These are phyloP conservation scores for Trichomonas tenax DNA, from an alignment of 208 protist species.

Conservation along the genomic window DNA sequence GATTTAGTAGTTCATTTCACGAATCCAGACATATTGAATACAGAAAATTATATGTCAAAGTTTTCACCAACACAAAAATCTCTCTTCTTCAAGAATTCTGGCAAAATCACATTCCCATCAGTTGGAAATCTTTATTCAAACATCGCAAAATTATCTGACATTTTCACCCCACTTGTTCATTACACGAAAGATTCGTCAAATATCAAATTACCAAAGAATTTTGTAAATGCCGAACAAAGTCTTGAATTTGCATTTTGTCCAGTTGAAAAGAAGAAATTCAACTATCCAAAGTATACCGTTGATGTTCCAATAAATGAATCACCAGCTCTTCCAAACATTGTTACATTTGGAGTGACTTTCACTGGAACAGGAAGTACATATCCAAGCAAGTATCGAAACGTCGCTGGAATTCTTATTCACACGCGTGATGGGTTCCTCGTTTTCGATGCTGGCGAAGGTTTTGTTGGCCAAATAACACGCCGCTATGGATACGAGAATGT, in stretches of 20 bases:
- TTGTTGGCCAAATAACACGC: background rate
- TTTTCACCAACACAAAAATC: background rate
- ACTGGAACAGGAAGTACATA: background rate
- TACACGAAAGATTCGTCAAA: background rate
- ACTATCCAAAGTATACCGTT: background rate
- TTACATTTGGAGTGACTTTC: background rate
- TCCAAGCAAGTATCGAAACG: background rate
- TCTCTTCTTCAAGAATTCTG: background rate
- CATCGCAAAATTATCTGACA: background rate
- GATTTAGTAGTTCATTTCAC: conserved; percentile 2
- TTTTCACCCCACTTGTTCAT: background rate
- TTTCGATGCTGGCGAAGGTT: background rate
- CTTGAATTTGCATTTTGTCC: background rate
- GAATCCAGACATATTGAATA: background rate
- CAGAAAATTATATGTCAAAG: background rate
- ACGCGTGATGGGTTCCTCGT: background rate
- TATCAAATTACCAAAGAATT: background rate
- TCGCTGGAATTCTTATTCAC: background rate
- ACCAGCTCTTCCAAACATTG: background rate
- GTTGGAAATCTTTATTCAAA: background rate
- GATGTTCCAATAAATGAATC: too few species aligned
- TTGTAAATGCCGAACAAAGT: background rate
- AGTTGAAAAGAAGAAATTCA: background rate
- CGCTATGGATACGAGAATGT: background rate
- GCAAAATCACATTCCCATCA: background rate